These are phyloP conservation scores for Saccharomycopsis babjevae DNA, from an alignment of 805 yeast genomes.

Conservation along the genomic window DNA sequence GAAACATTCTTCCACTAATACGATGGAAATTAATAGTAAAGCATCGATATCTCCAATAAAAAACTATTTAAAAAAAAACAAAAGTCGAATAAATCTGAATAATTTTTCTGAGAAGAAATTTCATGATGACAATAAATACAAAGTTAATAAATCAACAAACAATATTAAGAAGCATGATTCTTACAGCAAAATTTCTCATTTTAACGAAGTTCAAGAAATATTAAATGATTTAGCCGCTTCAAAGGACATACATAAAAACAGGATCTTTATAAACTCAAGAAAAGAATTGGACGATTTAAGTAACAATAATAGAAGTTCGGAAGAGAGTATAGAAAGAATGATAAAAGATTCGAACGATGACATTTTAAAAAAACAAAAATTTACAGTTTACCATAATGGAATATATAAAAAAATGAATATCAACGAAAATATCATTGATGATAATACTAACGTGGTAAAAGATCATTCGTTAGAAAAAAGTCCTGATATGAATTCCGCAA, in stretches of 20 bases:
- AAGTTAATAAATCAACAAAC: background rate
- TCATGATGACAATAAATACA: background rate
- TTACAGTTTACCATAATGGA: background rate
- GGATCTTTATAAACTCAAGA: background rate
- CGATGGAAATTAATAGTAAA: background rate
- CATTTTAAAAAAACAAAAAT: background rate
- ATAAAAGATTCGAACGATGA: background rate
- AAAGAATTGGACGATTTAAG: background rate
- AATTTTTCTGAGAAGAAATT: background rate
- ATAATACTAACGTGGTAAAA: background rate
- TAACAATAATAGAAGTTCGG: background rate
- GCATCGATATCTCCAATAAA: background rate
- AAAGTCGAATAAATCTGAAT: background rate
- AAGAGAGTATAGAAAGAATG: background rate
- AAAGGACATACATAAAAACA: background rate
- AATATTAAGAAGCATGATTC: background rate
- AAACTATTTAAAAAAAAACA: background rate
- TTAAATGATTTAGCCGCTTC: background rate
- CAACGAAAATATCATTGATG: background rate
- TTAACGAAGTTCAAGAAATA: background rate
- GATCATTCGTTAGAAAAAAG: background rate
- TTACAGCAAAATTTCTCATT: background rate
- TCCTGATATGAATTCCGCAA: background rate
- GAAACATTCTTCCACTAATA: background rate
- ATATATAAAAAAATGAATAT: background rate